Percentiles rank a stretch among this genome's conserved stretches.
phyloP scores from a whole-genome alignment of 805 yeast genomes.

The Metschnikowia hibisci region DNA sequence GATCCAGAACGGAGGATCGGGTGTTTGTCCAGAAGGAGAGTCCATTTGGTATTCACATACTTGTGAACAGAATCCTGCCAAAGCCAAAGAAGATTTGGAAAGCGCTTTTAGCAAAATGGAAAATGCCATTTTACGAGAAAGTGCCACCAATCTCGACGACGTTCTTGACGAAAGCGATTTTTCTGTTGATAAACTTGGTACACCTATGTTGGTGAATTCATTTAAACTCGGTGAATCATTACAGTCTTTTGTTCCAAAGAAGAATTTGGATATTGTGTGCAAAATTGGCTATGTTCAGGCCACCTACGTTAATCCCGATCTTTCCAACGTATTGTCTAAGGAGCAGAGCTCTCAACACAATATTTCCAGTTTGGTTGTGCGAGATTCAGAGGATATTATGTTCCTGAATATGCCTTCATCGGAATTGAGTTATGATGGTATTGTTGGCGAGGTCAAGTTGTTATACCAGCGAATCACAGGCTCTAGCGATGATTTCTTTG shows the following conservation, averaged over 20 bases:
- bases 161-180: slow-evolving; percentile 32
- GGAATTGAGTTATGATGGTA: slow-evolving; percentile 89
- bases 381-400: slow-evolving; percentile 24
- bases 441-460: slow-evolving; percentile 73
- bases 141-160: slow-evolving; percentile 51
- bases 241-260: slow-evolving; percentile 79
- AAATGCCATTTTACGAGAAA: slow-evolving; percentile 73
- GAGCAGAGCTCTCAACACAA: slow-evolving; percentile 23
- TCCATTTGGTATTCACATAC: slow-evolving; percentile 89
- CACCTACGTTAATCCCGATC: slow-evolving; percentile 35
- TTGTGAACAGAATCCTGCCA: slow-evolving; percentile 57
- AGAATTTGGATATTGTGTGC: slow-evolving; percentile 48
- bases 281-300: slow-evolving; percentile 39
- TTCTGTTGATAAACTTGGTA: slow-evolving; percentile 42
- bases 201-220: slow-evolving; percentile 64
- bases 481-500: slow-evolving; percentile 92
- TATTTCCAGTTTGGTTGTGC: slow-evolving; percentile 17
- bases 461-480: slow-evolving; percentile 81
- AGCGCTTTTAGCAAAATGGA: slow-evolving; percentile 80
- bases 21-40: slow-evolving; percentile 82
- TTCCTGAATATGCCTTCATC: slow-evolving; percentile 66
- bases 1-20: slow-evolving; percentile 83
- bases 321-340: slow-evolving; percentile 35
- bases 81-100: slow-evolving; percentile 75
- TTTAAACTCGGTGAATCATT: slow-evolving; percentile 83